These are phyloP conservation scores for Podaxis sp. DNA, from an alignment of 768 basidiomycete species.

Conservation along the genomic window DNA sequence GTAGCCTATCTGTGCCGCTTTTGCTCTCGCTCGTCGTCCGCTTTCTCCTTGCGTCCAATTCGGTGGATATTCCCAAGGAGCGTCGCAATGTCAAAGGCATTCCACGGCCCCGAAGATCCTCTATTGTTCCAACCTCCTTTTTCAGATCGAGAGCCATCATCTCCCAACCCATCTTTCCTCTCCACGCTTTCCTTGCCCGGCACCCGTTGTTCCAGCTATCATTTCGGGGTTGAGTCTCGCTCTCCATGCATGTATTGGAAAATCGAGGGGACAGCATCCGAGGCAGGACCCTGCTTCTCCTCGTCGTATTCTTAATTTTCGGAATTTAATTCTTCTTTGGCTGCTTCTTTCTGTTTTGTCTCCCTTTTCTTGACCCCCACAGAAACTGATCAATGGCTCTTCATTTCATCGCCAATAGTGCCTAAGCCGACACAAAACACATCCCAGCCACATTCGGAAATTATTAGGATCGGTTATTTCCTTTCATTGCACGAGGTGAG, in stretches of 20 bases:
- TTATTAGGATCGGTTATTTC: slow-evolving; percentile 3
- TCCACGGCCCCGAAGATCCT: background rate
- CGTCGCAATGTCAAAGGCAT: background rate
- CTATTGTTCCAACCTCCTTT: background rate
- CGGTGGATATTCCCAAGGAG: background rate
- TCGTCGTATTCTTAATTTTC: background rate
- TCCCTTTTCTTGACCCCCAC: background rate
- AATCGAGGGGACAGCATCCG: background rate
- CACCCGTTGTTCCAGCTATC: background rate
- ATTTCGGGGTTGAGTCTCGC: background rate
- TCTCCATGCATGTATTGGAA: background rate
- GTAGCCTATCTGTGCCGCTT: slow-evolving; percentile 12
- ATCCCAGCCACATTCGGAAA: background rate
- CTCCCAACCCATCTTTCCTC: background rate
- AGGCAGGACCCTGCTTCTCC: background rate
- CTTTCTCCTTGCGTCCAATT: background rate
- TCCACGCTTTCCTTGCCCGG: background rate
- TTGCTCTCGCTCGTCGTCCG: background rate
- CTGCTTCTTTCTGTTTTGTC: slow-evolving; percentile 9
- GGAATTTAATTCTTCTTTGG: slow-evolving; percentile 2
- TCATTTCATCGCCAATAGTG: background rate
- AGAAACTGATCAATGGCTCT: slow-evolving; percentile 1
- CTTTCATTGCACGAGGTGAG: slow-evolving; percentile 8
- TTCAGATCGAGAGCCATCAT: slow-evolving; percentile 8
- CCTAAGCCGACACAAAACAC: background rate